Percentiles rank a stretch among this genome's conserved stretches.
phyloP scores from a whole-genome alignment of 495 filamentous ascomycete species.

The Cenococcum geophilum region DNA sequence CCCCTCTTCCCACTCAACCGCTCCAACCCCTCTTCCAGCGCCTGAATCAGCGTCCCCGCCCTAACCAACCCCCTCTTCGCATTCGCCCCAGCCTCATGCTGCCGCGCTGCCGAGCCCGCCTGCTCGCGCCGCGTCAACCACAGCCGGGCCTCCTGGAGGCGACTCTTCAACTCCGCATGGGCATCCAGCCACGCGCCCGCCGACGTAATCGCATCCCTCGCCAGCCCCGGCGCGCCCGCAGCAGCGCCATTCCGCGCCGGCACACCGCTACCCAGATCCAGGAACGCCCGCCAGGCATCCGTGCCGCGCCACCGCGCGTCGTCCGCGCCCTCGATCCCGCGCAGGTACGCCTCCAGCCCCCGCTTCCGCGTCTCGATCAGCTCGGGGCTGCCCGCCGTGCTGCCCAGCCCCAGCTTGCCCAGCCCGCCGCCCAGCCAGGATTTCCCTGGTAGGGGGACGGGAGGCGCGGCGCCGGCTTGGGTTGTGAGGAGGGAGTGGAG shows the following conservation, averaged over 20 bases:
- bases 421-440: conserved; percentile 52
- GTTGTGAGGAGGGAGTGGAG: conserved; percentile 65
- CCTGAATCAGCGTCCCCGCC: conserved; percentile 59
- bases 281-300: conserved; percentile 74
- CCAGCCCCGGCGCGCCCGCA: conserved; percentile 38
- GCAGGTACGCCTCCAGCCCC: conserved; percentile 75
- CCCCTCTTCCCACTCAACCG: conserved; percentile 38
- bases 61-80: conserved; percentile 79
- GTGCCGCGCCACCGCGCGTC: conserved; percentile 84
- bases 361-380: conserved; percentile 73
- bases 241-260: conserved; percentile 40
- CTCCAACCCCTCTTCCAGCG: conserved; percentile 67
- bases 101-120: conserved; percentile 56
- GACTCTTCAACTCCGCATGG: conserved; percentile 71
- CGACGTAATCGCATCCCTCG: conserved; percentile 43
- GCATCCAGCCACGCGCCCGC: conserved; percentile 82
- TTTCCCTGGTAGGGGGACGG: conserved; percentile 67
- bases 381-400: conserved; percentile 66
- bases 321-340: conserved; percentile 64
- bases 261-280: conserved; percentile 57
- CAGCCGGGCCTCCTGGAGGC: conserved; percentile 74
- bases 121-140: conserved; percentile 70
- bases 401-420: conserved; percentile 24
- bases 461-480: conserved; percentile 56
- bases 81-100: conserved; percentile 71